Evolutionary conservation across 2,329 filamentous ascomycete species (phyloP), one percentile per base, ranked within the genome.

Genomic region (Sarocladium strictum): DNA sequence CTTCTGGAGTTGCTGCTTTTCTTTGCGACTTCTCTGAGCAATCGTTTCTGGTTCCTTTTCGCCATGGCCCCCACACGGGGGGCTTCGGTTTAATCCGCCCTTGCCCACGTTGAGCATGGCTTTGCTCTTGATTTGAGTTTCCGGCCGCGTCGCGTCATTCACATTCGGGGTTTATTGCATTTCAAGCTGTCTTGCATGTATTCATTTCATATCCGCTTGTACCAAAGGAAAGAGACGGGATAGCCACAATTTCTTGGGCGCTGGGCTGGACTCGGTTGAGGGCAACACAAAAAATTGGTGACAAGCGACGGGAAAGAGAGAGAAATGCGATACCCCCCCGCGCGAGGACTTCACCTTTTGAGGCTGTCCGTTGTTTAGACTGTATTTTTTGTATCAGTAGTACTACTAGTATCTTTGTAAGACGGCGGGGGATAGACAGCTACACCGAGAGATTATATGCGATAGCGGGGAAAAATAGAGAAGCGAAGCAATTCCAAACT

Each of bases 401-500:
- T 51, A 51, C 14, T 51, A 51, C 47, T 35, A 51, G n/a, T 51
- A 51, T 35, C 27, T 35, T 21, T 33, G 47, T 33, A 51, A 51
- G 29, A 51, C 47, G 47, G n/a, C n/a, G n/a, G 43, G 27, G 27
- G 47, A 32, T 14, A 29, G 47, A 35, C 47, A 51, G 47, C 47
- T 51, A 51, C 47, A 51, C 47, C 47, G 47, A 51, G 47, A 51
- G 27, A 51, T 51, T 33, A 19, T 21, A 33, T 6, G 47, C 47
- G 47, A 51, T 51, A 33, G 29, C 27, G 27, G 27, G 47, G 23
- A 32, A 33, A 38, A 51, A 51, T 51, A 51, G 47, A 51, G 47
- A 51, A 51, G 47, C 47, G 47, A 51, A 51, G 47, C 47, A 51
- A 51, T 51, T 51, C 47, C 47, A 51, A n/a, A 33, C 47, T 51